A percentile compares a stretch with the other conserved stretches of the same genome.
phyloP scores from a whole-genome alignment of 371 early-diverging fungal genomes.

The Lichtheimia corymbifera region DNA sequence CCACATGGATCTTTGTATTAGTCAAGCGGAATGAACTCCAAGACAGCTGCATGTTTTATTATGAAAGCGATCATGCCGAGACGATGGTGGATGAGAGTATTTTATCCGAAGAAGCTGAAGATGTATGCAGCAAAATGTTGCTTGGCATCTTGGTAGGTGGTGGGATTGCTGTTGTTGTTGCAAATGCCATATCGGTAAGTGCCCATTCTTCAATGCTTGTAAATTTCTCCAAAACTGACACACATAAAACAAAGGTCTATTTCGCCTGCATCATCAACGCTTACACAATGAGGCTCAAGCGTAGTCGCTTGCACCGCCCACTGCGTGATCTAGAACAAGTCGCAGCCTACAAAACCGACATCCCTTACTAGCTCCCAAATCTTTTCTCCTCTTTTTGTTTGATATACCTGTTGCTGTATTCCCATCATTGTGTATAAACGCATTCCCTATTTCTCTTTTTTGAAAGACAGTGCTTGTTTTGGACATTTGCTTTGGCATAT shows the following conservation, averaged over 20 bases:
- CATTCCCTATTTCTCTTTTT: too few relatives aligned
- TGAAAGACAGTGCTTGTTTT: too few relatives aligned
- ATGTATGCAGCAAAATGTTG: conserved; percentile 16
- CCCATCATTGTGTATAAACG: too few relatives aligned
- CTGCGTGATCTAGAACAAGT: conserved; percentile 26
- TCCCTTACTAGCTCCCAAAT: not conserved
- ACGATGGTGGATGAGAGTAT: not conserved
- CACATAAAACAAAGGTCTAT: conserved; percentile 14
- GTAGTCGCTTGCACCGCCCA: conserved; percentile 23
- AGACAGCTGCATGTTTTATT: conserved; percentile 10
- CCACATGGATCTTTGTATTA: conserved; percentile 24
- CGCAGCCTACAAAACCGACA: conserved; percentile 3
- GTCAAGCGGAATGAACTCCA: conserved; percentile 18
- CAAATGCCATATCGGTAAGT: conserved; percentile 27
- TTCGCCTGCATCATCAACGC: conserved; percentile 25
- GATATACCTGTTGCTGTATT: too few relatives aligned
- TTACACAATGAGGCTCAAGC: conserved; percentile 22
- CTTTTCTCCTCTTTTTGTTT: too few relatives aligned
- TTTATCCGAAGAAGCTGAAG: conserved; percentile 2
- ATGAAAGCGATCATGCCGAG: conserved; percentile 61
- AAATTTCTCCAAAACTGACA: not conserved
- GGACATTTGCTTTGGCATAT: too few relatives aligned
- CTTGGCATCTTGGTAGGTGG: conserved; percentile 15
- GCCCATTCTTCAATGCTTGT: not conserved
- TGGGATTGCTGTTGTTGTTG: conserved; percentile 22